Evolutionary conservation across 2,329 filamentous ascomycete species (phyloP), one percentile per base, ranked within the genome.

Genomic region (Fusarium temperatum): DNA sequence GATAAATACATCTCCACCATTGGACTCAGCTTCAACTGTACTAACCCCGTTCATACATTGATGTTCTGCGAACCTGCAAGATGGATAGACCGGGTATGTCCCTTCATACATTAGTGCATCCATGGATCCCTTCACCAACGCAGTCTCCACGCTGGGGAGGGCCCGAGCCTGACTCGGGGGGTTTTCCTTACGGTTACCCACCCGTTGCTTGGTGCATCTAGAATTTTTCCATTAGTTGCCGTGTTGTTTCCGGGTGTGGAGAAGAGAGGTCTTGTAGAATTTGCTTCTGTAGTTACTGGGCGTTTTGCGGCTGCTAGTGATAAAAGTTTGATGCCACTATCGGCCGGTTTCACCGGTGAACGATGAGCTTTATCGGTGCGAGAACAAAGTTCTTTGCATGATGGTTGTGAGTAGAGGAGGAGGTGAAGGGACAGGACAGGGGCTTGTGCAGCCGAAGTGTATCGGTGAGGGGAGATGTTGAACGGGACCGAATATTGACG

Each of bases 51-150:
- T 64, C 36, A 56, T 62, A 28, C 38, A 38, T 22, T 64, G 39
- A 66, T 48, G 24, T 69, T 51, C 54, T 65, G 58, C 38, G 28
- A 30, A 45, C 53, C 53, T 70, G 67, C 51, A 66, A 58, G 67
- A 69, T 64, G 47, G 57, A 68, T 45, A 42, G 44, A 45, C 32
- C 58, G 51, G 66, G n/a, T 64, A 64, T 48, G 51, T n/a, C 47
- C 66, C 41, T 70, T 58, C 13, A 53, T 70, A 70, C 67, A 70
- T 70, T 70, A 70, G 67, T 66, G 66, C 66, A 45, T 44, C n/a
- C 41, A 54, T 65, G 65, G 57, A 69, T 69, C 66, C 58, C 47
- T 35, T 50, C 32, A 41, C 44, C 53, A 24, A n/a, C 39, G 47
- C 26, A 13, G 38, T 41, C 38, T 36, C 51, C 64, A 67, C n/a